Percentiles rank a stretch among this genome's conserved stretches.
These are phyloP conservation scores for Phialophora macrospora DNA, from an alignment of 2,329 filamentous ascomycete genomes.

Conservation along the genomic window DNA sequence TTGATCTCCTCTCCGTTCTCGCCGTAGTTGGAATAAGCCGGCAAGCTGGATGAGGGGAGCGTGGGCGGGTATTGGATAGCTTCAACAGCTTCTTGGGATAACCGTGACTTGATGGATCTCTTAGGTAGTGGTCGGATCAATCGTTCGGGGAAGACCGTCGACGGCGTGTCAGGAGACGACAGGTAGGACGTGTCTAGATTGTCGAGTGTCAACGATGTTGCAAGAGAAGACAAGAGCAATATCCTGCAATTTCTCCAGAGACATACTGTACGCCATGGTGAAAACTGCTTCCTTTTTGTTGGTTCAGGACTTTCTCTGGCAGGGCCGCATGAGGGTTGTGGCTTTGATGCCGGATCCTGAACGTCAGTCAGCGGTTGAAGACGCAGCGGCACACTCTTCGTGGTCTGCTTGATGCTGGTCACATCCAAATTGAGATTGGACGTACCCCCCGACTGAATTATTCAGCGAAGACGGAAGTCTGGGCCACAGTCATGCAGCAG, in stretches of 20 bases:
- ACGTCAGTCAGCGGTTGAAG: neutral
- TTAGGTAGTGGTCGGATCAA: slow-evolving; percentile 92
- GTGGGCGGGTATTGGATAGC: slow-evolving; percentile 81
- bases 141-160: slow-evolving; percentile 82
- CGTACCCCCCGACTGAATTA: slow-evolving; percentile 33
- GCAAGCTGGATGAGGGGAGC: slow-evolving; percentile 70
- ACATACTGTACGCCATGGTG: slow-evolving; percentile 37
- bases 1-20: slow-evolving; percentile 60
- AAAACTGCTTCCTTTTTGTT: slow-evolving; percentile 23
- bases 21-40: slow-evolving; percentile 75
- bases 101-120: slow-evolving; percentile 81
- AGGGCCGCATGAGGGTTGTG: slow-evolving; percentile 19
- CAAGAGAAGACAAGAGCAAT: neutral
- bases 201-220: slow-evolving; percentile 26
- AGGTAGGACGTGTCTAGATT: slow-evolving; percentile 55
- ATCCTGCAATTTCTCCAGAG: slow-evolving; percentile 4
- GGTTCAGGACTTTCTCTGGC: slow-evolving; percentile 21
- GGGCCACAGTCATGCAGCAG: slow-evolving; percentile 10
- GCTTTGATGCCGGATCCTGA: slow-evolving; percentile 6
- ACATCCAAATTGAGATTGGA: slow-evolving; percentile 16
- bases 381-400: neutral
- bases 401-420: slow-evolving; percentile 2
- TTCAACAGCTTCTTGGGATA: slow-evolving; percentile 82
- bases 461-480: slow-evolving; percentile 27
- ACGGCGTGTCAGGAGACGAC: slow-evolving; percentile 70